Evolutionary conservation across 257 asterid genomes (phyloP).

Genomic region (Gentiana straminea): DNA sequence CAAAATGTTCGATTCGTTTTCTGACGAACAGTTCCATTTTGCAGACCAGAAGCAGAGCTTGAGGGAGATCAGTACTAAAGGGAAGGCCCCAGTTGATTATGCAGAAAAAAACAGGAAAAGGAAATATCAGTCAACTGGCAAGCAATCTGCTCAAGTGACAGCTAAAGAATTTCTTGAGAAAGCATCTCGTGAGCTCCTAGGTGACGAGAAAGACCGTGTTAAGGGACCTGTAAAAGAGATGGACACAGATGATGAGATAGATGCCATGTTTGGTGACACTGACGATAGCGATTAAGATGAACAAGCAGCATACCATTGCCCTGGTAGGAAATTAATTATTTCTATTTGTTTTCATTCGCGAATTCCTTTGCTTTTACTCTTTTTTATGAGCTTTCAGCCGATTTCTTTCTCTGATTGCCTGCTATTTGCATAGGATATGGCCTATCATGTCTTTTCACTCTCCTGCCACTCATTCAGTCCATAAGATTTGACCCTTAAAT

Average conservation of each 20-base stretch:
- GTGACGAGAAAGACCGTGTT: slow-evolving; percentile 57
- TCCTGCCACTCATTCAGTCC: too few species aligned
- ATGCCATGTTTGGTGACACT: slow-evolving; percentile 70
- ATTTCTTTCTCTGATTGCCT: too few species aligned
- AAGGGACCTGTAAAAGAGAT: slow-evolving; percentile 68
- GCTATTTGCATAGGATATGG: too few species aligned
- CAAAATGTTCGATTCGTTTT: slow-evolving; percentile 16
- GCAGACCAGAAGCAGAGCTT: slow-evolving; percentile 90
- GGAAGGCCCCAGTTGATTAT: slow-evolving; percentile 31
- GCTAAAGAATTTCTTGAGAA: slow-evolving; percentile 96
- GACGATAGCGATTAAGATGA: slow-evolving; percentile 13
- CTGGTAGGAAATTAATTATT: slow-evolving; percentile 38
- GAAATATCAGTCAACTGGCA: slow-evolving; percentile 53
- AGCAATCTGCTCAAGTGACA: slow-evolving; percentile 66
- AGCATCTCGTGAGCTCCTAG: slow-evolving; percentile 86
- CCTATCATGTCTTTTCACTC: too few species aligned
- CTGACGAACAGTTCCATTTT: slow-evolving; percentile 29
- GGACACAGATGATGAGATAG: slow-evolving; percentile 57
- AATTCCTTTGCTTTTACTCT: neutral
- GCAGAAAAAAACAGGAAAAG: slow-evolving; percentile 64
- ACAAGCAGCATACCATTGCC: slow-evolving; percentile 42
- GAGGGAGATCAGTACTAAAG: slow-evolving; percentile 65
- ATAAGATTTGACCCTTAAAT: too few species aligned
- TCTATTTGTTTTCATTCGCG: neutral
- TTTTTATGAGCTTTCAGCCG: too few species aligned